phyloP scores from a whole-genome alignment of 2,329 filamentous ascomycete species.

The Diplodia seriata region DNA sequence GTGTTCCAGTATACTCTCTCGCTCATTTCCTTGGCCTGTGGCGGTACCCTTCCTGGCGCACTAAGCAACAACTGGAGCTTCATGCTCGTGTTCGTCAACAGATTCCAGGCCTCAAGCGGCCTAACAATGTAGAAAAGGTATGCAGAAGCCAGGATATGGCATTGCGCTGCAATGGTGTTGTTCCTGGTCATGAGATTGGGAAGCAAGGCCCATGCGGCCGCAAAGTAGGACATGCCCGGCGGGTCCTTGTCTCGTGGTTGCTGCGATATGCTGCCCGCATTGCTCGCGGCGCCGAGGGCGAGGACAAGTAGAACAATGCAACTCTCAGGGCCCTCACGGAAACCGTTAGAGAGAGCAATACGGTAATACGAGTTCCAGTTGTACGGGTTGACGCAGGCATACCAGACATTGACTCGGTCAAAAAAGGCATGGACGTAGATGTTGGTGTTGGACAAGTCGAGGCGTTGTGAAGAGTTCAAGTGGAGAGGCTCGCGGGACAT shows the following conservation, averaged over 20 bases:
- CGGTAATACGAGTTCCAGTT: constrained; percentile 79
- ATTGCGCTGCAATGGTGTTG: constrained; percentile 78
- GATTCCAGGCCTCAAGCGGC: constrained; percentile 81
- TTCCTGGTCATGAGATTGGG: constrained; percentile 82
- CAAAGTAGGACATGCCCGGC: constrained; percentile 80
- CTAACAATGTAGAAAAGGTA: constrained; percentile 84
- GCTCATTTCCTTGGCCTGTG: constrained; percentile 73
- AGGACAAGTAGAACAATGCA: constrained; percentile 82
- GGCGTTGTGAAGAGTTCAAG: constrained; percentile 62
- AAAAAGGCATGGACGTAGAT: constrained; percentile 82
- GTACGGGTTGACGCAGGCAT: constrained; percentile 83
- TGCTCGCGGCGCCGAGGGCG: constrained; percentile 77
- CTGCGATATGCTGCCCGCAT: constrained; percentile 76
- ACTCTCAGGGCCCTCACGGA: constrained; percentile 79
- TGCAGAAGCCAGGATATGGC: constrained; percentile 79
- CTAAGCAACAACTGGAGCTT: constrained; percentile 81
- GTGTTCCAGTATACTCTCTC: constrained; percentile 87
- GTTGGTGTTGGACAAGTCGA: constrained; percentile 76
- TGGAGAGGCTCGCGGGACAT: constrained; percentile 79
- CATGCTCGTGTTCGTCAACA: constrained; percentile 79
- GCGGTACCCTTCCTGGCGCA: constrained; percentile 72
- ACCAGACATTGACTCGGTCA: constrained; percentile 82
- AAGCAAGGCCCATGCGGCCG: constrained; percentile 78
- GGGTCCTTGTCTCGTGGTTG: constrained; percentile 72
- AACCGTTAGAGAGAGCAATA: constrained; percentile 75